A percentile compares a stretch with the other conserved stretches of the same genome.
phyloP scores from a whole-genome alignment of 2,329 filamentous ascomycete genomes.

The Fusarium nodosum region DNA sequence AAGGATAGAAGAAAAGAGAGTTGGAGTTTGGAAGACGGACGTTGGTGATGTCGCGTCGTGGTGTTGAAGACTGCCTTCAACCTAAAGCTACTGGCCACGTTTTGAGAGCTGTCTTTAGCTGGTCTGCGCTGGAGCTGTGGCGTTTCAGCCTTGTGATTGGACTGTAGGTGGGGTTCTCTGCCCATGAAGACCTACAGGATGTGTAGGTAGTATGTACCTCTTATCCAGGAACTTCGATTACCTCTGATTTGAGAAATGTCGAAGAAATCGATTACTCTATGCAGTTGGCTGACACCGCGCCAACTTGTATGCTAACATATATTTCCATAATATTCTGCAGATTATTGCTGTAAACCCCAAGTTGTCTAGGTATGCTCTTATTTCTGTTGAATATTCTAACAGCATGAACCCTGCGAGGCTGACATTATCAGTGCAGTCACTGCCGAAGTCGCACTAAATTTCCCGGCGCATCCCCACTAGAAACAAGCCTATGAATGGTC shows the following conservation, averaged over 20 bases:
- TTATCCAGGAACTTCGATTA: neutral
- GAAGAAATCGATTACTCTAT: neutral
- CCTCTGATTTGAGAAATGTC: neutral
- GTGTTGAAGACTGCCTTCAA: slow-evolving; percentile 28
- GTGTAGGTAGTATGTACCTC: neutral
- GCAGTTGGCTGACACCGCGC: neutral
- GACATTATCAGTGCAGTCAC: slow-evolving; percentile 12
- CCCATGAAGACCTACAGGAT: neutral
- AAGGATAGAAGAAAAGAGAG: slow-evolving; percentile 12
- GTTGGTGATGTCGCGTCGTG: slow-evolving; percentile 37
- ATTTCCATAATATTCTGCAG: neutral
- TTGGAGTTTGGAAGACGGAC: slow-evolving; percentile 16
- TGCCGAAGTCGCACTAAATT: slow-evolving; percentile 38
- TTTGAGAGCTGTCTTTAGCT: slow-evolving; percentile 41
- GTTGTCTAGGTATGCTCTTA: neutral
- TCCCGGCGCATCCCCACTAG: slow-evolving; percentile 42
- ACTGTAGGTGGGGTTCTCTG: slow-evolving; percentile 25
- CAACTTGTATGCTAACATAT: neutral
- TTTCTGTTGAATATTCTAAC: neutral
- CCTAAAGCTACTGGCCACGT: slow-evolving; percentile 41
- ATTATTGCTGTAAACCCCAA: neutral
- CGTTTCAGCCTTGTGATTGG: slow-evolving; percentile 48
- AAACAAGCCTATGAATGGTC: slow-evolving; percentile 21
- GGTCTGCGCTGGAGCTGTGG: slow-evolving; percentile 32
- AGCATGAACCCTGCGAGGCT: slow-evolving; percentile 42